Conservation (phyloP, 495 filamentous ascomycete genomes). For the Neurospora hispaniola region DNA sequence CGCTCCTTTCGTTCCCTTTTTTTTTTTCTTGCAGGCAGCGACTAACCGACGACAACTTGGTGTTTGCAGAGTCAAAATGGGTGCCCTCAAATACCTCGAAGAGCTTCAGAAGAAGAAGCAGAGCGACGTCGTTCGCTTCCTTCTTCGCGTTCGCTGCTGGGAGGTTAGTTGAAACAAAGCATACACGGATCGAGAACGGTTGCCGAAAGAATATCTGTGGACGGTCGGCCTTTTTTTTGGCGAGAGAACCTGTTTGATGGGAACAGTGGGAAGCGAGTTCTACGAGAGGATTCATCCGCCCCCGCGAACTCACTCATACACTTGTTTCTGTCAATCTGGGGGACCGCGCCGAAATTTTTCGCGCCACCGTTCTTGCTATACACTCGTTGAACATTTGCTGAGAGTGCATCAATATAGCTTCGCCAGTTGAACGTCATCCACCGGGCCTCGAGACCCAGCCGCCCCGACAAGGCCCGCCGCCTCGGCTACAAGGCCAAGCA, state of each 20-base stretch:
- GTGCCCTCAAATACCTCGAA: slow-evolving; percentile 98
- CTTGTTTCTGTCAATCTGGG: neutral
- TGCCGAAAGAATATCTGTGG: slow-evolving; percentile 14
- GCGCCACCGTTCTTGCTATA: slow-evolving; percentile 58
- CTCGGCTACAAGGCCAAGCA: slow-evolving; percentile 99
- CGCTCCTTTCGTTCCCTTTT: neutral
- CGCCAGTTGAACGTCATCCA: slow-evolving; percentile 98
- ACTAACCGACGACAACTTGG: neutral
- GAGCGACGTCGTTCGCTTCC: slow-evolving; percentile 97
- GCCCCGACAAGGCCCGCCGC: slow-evolving; percentile 98
- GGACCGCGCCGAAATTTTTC: neutral
- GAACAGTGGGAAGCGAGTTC: neutral
- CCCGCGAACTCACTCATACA: neutral
- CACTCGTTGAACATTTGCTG: slow-evolving; percentile 99
- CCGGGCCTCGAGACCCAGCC: slow-evolving; percentile 94
- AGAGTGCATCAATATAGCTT: slow-evolving; percentile 99
- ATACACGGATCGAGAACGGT: slow-evolving; percentile 23
- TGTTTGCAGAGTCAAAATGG: slow-evolving; percentile 50
- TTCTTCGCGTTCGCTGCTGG: slow-evolving; percentile 99
- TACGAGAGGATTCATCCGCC: neutral
- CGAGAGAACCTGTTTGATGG: neutral
- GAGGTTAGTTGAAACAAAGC: slow-evolving; percentile 68
- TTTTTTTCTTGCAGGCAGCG: neutral
- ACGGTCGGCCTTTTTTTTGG: slow-evolving; percentile 12
- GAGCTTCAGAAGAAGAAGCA: slow-evolving; percentile 99